phyloP scores from a whole-genome alignment of 129 eudicot species.

The Saussurea involucrata region DNA sequence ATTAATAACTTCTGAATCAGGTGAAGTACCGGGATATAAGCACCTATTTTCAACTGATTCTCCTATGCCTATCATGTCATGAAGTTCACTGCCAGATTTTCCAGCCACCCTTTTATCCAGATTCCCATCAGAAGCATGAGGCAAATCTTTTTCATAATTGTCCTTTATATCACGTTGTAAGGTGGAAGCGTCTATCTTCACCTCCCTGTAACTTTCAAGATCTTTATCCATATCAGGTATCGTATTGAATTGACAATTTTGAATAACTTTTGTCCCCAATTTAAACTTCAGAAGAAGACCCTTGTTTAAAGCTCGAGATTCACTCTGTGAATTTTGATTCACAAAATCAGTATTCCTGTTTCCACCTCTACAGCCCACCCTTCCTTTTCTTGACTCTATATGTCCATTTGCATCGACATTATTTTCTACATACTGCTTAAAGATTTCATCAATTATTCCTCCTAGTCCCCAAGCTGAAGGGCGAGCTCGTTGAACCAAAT shows the following conservation, averaged over 20 bases:
- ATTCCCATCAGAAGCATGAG: constrained; percentile 15
- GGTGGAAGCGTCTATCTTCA: constrained; percentile 22
- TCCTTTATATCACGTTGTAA: constrained; percentile 11
- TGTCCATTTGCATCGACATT: constrained; percentile 19
- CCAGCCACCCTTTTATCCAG: constrained; percentile 21
- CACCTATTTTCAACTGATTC: constrained; percentile 42
- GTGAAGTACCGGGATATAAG: constrained; percentile 80
- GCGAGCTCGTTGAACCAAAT: constrained; percentile 36
- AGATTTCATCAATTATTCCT: constrained; percentile 38
- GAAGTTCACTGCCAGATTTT: constrained; percentile 1
- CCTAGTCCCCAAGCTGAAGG: constrained; percentile 63
- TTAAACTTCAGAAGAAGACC: constrained; percentile 61
- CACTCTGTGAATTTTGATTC: constrained; percentile 21
- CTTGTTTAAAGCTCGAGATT: constrained; percentile 33
- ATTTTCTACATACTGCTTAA: constrained; percentile 20
- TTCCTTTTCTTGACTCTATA: constrained; percentile 18
- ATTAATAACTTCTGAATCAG: constrained; percentile 93
- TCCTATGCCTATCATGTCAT: constrained; percentile 25
- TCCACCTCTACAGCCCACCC: constrained; percentile 21
- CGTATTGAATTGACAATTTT: constrained; percentile 27
- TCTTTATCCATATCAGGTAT: constrained; percentile 28
- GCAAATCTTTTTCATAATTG: constrained; percentile 29
- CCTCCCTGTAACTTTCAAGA: constrained; percentile 23
- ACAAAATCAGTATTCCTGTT: constrained; percentile 23
- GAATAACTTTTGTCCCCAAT: constrained; percentile 41